Base-by-base conservation (phyloP, 2,329 filamentous ascomycete genomes). In the Penicillium sclerotigenum region DNA sequence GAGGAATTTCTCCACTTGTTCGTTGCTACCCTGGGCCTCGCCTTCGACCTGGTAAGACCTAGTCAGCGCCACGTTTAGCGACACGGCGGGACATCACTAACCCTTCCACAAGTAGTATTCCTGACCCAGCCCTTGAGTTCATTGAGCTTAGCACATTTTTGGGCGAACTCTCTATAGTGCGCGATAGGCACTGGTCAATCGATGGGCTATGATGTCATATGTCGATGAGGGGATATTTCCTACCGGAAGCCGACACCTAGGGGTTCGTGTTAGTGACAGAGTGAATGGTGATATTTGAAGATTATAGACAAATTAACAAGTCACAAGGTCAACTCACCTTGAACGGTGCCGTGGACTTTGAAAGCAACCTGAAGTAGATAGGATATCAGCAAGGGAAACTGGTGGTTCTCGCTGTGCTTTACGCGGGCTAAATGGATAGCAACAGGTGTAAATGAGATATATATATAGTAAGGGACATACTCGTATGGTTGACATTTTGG, bases 1-100 rank as follows among this genome's bases (percentile, higher is more conserved):
- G 34, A 96, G 76, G 62, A 97, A 88, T 53, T 85, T 82, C 50
- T 85, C 75, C 26, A 97, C 71, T 2, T 81, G 75, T 0, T 84
- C 81, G 1, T 86, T 80, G 2, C 83, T 79, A 29, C 91, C 92
- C 71, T 97, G 93, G 5, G 87, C 91, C 75, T 97, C 92, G 26
- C 93, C 93, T 68, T 90, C 85, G 45, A 97, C 92, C 90, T 96
- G 62, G 54, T 41, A 20, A 29, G 18, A 40, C 29, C 48, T 3
- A 42, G 42, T 56, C 11, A 40, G 53, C 13, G 18, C 5, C 16
- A 34, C 40, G 18, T 16, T 34, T 34, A 45, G 49, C 6, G 10
- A 24, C 26, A 28, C 7, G 28, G 22, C n/a, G 60, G 60, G 47
- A 45, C 37, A 42, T 28, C n/a, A 59, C 71, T 9, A 45, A 80